Base-by-base conservation (phyloP, 345 rosid species). In the Hibiscus tridactylites region DNA sequence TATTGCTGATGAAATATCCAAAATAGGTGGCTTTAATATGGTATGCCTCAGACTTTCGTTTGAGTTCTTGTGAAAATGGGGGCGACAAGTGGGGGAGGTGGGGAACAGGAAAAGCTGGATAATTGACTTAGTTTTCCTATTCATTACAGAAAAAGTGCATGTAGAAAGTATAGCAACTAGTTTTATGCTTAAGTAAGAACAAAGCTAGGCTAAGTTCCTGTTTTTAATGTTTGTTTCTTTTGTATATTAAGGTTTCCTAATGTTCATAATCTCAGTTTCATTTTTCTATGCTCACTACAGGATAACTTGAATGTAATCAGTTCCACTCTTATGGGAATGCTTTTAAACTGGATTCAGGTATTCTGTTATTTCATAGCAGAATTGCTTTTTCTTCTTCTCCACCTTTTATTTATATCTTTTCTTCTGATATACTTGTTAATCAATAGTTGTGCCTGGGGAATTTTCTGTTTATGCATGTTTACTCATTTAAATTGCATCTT, bases 281-380 rank as follows among this genome's bases (percentile, higher is more conserved):
- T n/a, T 16, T 47, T 68, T 54, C n/a, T 28, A 13, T 37, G 4
- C 54, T 16, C 29, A 70, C 58, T 52, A 44, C 87, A 86, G 98
- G 84, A 80, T 24, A 28, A 69, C 28, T 70, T 75, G 58, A 70
- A 60, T 56, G 71, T 70, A 54, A 11, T 56, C 57, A 56, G 62
- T 79, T 80, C 77, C 71, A 54, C 87, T 81, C 84, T 83, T 59
- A 68, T 85, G 78, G 91, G 87, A 35, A 72, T 87, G 80, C 91
- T 91, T 75, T 80, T 91, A 77, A 83, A 73, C 50, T 94, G 97
- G 98, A 88, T 91, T 69, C 88, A 87, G 96, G 98, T 91, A 82
- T 42, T 49, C 44, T 67, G 15, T 67, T 65, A 24, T 65, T 65
- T 65, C 54, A 44, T 46, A 24, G 26, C 12, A 33, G 26, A 17